These are phyloP conservation scores for Eremomyces bilateralis DNA, from an alignment of 495 filamentous ascomycete species.

Conservation along the genomic window DNA sequence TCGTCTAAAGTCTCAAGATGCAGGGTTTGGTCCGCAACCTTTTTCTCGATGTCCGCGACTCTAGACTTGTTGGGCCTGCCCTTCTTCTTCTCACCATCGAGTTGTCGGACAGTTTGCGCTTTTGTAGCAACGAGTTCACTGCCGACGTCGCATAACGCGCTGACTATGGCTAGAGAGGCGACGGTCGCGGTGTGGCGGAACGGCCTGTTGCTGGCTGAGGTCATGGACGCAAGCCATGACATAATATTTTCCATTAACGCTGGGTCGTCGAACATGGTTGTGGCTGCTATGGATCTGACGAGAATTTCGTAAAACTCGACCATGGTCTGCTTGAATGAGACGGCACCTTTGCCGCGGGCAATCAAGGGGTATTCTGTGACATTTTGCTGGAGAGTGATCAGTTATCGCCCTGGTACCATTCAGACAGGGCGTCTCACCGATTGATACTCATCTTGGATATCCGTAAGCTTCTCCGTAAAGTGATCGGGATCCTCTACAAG, in stretches of 20 bases:
- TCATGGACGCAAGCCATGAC: slow-evolving; percentile 70
- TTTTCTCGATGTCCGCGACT: slow-evolving; percentile 42
- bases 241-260: slow-evolving; percentile 65
- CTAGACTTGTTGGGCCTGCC: slow-evolving; percentile 53
- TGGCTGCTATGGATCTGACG: slow-evolving; percentile 50
- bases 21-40: slow-evolving; percentile 40
- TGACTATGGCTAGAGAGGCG: slow-evolving; percentile 52
- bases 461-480: slow-evolving; percentile 39
- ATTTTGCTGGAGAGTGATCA: slow-evolving; percentile 30
- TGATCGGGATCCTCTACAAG: slow-evolving; percentile 78
- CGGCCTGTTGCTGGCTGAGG: slow-evolving; percentile 57
- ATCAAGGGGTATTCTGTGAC: slow-evolving; percentile 87
- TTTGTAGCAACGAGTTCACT: slow-evolving; percentile 40
- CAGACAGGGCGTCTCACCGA: slow-evolving; percentile 27
- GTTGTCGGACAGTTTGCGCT: slow-evolving; percentile 54
- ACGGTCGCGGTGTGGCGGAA: slow-evolving; percentile 87
- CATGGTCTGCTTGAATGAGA: slow-evolving; percentile 54
- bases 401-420: too few relatives aligned
- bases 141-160: slow-evolving; percentile 40
- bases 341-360: slow-evolving; percentile 46
- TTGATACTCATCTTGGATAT: slow-evolving; percentile 65
- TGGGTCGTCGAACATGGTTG: slow-evolving; percentile 51
- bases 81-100: slow-evolving; percentile 62
- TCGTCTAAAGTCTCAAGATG: slow-evolving; percentile 41
- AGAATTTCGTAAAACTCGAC: slow-evolving; percentile 55